phyloP scores from a whole-genome alignment of 352 stramenopile species.

The Saprolegnia diclina region DNA sequence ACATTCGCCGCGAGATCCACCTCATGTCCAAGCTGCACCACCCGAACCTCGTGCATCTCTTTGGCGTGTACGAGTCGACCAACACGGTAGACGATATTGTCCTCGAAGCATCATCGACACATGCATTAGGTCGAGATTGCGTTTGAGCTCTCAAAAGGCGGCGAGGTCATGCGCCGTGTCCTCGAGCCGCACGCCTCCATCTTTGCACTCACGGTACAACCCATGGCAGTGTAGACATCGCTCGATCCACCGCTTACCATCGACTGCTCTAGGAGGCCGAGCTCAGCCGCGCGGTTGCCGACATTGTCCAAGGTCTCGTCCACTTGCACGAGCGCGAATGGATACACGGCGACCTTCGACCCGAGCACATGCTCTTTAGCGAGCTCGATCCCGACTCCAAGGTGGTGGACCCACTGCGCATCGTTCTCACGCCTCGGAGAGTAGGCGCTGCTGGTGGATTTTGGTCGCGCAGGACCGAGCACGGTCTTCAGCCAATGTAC shows the following conservation, averaged over 20 bases:
- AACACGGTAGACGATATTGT: slow-evolving; percentile 30
- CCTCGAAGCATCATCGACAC: not conserved
- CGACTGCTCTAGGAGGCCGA: slow-evolving; percentile 48
- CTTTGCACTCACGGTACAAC: not conserved
- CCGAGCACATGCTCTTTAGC: slow-evolving; percentile 69
- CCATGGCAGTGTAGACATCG: too few relatives aligned
- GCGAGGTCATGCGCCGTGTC: slow-evolving; percentile 50
- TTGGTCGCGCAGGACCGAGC: slow-evolving; percentile 8
- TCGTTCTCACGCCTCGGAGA: not conserved
- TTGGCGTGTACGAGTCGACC: slow-evolving; percentile 47
- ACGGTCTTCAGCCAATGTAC: slow-evolving; percentile 13
- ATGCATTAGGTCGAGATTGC: slow-evolving; percentile 49
- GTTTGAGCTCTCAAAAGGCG: slow-evolving; percentile 66
- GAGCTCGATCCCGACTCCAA: slow-evolving; percentile 48
- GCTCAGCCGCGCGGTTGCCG: slow-evolving; percentile 44
- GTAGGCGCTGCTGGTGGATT: slow-evolving; percentile 18
- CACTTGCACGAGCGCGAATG: slow-evolving; percentile 52
- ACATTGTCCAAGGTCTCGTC: slow-evolving; percentile 40
- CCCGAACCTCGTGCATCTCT: slow-evolving; percentile 57
- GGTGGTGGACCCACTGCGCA: not conserved
- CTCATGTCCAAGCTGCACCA: slow-evolving; percentile 48
- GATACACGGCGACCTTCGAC: slow-evolving; percentile 61
- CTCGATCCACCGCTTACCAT: too few relatives aligned
- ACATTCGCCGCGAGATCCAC: slow-evolving; percentile 61
- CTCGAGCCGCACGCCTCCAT: slow-evolving; percentile 9